A percentile compares a stretch with the other conserved stretches of the same genome.
Evolutionary conservation across 495 filamentous ascomycete genomes (phyloP).

Genomic region (Rostrohypoxylon terebratum): DNA sequence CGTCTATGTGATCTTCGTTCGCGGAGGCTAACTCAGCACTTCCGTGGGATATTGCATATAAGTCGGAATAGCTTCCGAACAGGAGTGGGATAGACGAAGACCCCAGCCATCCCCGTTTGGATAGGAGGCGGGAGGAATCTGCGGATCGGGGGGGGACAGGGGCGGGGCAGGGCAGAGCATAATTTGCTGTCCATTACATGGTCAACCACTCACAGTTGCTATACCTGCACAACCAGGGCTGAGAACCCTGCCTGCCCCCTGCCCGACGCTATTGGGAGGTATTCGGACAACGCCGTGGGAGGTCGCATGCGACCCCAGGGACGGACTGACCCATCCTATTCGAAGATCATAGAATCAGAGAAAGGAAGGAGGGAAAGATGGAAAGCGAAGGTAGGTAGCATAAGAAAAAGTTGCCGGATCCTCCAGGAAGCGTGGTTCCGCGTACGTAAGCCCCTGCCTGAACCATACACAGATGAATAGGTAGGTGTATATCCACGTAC

Average conservation of each 20-base stretch:
- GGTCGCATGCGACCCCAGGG: background rate
- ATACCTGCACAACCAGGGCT: background rate
- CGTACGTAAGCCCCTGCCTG: slow-evolving; percentile 23
- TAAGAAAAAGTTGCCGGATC: slow-evolving; percentile 12
- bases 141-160: slow-evolving; percentile 8
- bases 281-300: slow-evolving; percentile 15
- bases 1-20: background rate
- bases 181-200: slow-evolving; percentile 5
- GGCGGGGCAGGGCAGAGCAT: background rate
- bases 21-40: background rate
- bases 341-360: background rate
- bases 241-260: background rate
- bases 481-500: background rate
- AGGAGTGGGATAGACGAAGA: slow-evolving; percentile 3
- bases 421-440: slow-evolving; percentile 9
- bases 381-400: background rate
- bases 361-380: background rate
- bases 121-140: slow-evolving; percentile 1
- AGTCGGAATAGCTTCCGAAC: slow-evolving; percentile 3
- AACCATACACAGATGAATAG: too few species aligned
- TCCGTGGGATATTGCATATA: background rate
- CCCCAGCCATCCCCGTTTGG: slow-evolving; percentile 1
- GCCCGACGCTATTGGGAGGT: slow-evolving; percentile 7
- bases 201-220: background rate
- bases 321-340: background rate